These are phyloP conservation scores for Kipferlia bialata DNA, from an alignment of 78 protist species.

Conservation along the genomic window DNA sequence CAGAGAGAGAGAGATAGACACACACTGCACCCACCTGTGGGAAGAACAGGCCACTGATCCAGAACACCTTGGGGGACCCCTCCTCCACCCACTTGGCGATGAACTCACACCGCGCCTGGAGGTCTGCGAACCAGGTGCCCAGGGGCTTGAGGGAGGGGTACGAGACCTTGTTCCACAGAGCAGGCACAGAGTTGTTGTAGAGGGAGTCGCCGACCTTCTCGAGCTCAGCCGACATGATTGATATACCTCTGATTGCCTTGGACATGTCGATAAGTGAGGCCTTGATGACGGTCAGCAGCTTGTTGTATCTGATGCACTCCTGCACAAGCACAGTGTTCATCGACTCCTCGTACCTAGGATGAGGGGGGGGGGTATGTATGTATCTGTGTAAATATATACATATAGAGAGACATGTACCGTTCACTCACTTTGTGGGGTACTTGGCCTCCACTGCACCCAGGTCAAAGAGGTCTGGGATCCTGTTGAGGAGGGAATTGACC, in stretches of 20 bases:
- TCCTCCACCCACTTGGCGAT: conserved; percentile 48
- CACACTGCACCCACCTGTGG: no score
- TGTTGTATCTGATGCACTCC: conserved; percentile 61
- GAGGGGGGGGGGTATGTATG: no score
- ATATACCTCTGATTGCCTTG: conserved; percentile 60
- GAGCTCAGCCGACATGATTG: conserved; percentile 50
- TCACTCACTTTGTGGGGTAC: conserved; percentile 47
- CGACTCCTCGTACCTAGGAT: conserved; percentile 33
- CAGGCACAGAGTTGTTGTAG: conserved; percentile 38
- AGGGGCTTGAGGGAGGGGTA: conserved; percentile 67
- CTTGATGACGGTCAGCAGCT: conserved; percentile 30
- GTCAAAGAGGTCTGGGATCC: conserved; percentile 22
- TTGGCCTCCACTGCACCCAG: conserved; percentile 3
- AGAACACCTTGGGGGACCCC: conserved; percentile 45
- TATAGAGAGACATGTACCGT: no score
- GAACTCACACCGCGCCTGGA: conserved; percentile 40
- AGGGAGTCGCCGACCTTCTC: conserved; percentile 41
- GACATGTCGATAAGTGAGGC: conserved; percentile 32
- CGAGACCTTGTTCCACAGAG: conserved; percentile 23
- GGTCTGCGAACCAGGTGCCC: conserved; percentile 55
- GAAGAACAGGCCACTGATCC: conserved; percentile 69
- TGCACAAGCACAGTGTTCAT: conserved; percentile 64
- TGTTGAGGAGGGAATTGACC: conserved; percentile 12
- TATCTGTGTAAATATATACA: no score
- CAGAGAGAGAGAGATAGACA: no score